A percentile compares a stretch with the other conserved stretches of the same genome.
These are phyloP conservation scores for Kluyveromyces wickerhamii DNA, from an alignment of 805 yeast genomes.

Conservation along the genomic window DNA sequence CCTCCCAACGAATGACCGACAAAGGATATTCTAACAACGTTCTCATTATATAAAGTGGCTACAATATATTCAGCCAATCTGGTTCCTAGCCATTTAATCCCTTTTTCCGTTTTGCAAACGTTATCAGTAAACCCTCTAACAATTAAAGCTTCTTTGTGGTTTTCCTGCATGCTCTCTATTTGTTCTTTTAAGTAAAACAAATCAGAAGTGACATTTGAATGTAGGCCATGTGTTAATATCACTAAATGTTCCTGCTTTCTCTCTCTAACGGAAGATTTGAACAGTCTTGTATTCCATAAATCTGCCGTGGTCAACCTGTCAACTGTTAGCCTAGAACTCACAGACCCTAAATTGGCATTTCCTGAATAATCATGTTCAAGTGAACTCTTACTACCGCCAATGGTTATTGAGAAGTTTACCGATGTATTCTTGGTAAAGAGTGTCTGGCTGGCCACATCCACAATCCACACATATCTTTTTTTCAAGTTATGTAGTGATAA, in stretches of 20 bases:
- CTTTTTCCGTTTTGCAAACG: conserved; percentile 72
- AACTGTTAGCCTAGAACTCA: conserved; percentile 36
- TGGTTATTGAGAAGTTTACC: conserved; percentile 51
- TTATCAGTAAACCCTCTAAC: conserved; percentile 66
- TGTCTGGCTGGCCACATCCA: conserved; percentile 66
- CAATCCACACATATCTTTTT: conserved; percentile 53
- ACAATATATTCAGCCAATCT: conserved; percentile 61
- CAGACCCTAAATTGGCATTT: conserved; percentile 25
- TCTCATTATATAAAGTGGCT: conserved; percentile 36
- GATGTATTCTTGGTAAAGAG: conserved; percentile 55
- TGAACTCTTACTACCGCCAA: conserved; percentile 36
- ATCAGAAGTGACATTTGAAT: conserved; percentile 70
- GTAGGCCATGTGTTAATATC: conserved; percentile 68
- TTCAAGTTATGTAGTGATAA: conserved; percentile 58
- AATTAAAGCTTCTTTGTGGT: conserved; percentile 38
- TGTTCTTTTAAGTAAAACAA: conserved; percentile 66
- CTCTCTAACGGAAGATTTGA: conserved; percentile 9
- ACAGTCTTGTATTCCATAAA: conserved; percentile 58
- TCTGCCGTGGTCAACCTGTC: conserved; percentile 50
- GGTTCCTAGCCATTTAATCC: conserved; percentile 65
- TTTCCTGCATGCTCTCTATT: conserved; percentile 40
- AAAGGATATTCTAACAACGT: conserved; percentile 53
- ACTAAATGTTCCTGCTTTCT: conserved; percentile 53
- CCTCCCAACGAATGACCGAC: conserved; percentile 81
- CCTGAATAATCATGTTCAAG: conserved; percentile 17